Base-by-base conservation (phyloP, 257 asterid species). In the Capsicum rhomboideum region DNA sequence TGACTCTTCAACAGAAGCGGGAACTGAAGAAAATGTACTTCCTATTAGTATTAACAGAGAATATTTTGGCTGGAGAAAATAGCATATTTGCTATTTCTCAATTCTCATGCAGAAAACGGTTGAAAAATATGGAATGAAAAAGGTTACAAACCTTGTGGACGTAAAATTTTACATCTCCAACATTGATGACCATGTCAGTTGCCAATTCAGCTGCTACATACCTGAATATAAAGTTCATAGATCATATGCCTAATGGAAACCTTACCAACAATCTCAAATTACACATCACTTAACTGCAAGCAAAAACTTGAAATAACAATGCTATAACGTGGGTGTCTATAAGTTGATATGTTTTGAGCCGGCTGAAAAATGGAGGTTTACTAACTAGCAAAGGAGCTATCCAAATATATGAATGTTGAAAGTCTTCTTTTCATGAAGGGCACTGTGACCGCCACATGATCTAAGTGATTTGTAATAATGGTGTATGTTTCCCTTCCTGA, bases 1-100 rank as follows among this genome's bases (percentile, higher is more conserved):
- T 89, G 83, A 83, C 96, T 88, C 90, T 90, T 94, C 23, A 97
- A 94, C 82, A 93, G 92, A 75, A 94, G 93, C 26, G 98, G 98
- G 69, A 94, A 94, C 98, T 94, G 84, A 86, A 86, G 74, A 74
- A 79, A 85, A 50, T 28, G 61, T 16, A 68, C 53, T n/a, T 29
- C 28, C 44, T 42, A 68, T 88, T 79, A 82, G 86, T 21, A 50
- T 13, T 23, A 78, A 67, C 14, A 17, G n/a, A 46, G 4, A 0
- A 71, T 29, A 20, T 26, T 52, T 52, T 52, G 69, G 69, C 69
- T 5, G 10, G 69, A 63, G 69, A 63, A 63, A 13, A 63, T 63
- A 26, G 66, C 42, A 72, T 12, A 69, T 78, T 52, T 53, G 31
- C n/a, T 20, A 79, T 79, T 14, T 79, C 58, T 37, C 71, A 79